Conservation (phyloP, 78 protist genomes). For the Tieghemostelium lacteum region DNA sequence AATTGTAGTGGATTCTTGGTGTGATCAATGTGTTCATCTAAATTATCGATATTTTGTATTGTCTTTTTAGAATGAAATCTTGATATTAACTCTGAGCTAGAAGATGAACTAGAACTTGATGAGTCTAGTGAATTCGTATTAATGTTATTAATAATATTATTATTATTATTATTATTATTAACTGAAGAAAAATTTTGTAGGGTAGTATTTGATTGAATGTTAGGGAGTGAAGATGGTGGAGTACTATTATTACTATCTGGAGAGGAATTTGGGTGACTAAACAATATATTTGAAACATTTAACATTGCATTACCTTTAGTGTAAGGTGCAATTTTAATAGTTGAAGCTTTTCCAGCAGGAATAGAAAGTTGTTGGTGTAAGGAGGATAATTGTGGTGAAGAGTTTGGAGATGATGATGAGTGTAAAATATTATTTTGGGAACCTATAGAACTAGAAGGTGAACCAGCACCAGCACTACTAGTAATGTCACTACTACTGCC, state of each 20-base stretch:
- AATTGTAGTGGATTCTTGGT: too few relatives aligned
- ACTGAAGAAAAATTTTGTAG: neutral
- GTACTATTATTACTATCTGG: neutral
- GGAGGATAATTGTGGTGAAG: neutral
- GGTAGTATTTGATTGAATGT: too few relatives aligned
- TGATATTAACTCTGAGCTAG: neutral
- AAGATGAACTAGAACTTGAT: neutral
- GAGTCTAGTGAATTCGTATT: too few relatives aligned
- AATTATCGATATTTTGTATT: too few relatives aligned
- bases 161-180: neutral
- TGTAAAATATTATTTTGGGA: too few relatives aligned
- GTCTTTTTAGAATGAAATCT: neutral
- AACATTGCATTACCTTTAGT: constrained; percentile 42
- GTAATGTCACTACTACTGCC: neutral
- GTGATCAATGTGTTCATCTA: too few relatives aligned
- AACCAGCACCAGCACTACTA: neutral
- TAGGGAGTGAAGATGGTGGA: too few relatives aligned
- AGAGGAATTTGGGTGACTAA: neutral
- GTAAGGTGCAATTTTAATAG: constrained; percentile 34
- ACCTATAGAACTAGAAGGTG: too few relatives aligned
- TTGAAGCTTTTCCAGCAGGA: neutral
- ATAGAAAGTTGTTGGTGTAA: neutral
- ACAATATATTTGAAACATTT: constrained; percentile 45
- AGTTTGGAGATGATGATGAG: neutral
- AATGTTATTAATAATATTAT: neutral